Conservation (phyloP, 208 protist genomes). For the Trypanosoma grayi region DNA sequence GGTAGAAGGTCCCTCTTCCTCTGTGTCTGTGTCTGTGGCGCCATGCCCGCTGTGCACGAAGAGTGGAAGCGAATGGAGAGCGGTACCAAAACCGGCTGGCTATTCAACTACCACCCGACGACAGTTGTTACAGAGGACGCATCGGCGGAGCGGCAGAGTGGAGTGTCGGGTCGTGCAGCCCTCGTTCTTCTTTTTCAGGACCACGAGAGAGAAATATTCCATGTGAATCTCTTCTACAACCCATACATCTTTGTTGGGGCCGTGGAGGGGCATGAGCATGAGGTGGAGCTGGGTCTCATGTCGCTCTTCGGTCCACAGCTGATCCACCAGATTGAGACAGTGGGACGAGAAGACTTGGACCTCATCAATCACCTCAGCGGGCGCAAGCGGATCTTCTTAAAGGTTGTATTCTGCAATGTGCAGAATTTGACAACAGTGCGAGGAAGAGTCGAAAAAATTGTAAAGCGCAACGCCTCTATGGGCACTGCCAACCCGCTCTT, state of each 20-base stretch:
- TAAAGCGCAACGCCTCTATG: slow-evolving; percentile 74
- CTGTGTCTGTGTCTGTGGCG: background rate
- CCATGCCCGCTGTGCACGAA: background rate
- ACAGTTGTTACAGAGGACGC: slow-evolving; percentile 31
- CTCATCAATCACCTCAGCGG: slow-evolving; percentile 97
- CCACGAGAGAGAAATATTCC: slow-evolving; percentile 78
- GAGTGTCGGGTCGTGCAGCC: slow-evolving; percentile 32
- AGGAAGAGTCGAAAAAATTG: slow-evolving; percentile 68
- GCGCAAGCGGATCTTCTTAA: slow-evolving; percentile 89
- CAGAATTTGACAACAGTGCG: slow-evolving; percentile 92
- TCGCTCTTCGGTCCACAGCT: slow-evolving; percentile 83
- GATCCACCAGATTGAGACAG: slow-evolving; percentile 74
- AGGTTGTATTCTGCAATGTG: slow-evolving; percentile 95
- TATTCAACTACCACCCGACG: slow-evolving; percentile 89
- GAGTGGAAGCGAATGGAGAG: slow-evolving; percentile 49
- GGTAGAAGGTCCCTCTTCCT: background rate
- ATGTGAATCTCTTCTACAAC: slow-evolving; percentile 65
- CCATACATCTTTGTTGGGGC: slow-evolving; percentile 79
- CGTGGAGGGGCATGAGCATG: slow-evolving; percentile 83
- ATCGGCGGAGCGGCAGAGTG: slow-evolving; percentile 24
- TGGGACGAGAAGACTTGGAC: slow-evolving; percentile 96
- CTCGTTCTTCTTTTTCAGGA: slow-evolving; percentile 82
- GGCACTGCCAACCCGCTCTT: slow-evolving; percentile 34
- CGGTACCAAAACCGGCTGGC: slow-evolving; percentile 78
- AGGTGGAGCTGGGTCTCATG: slow-evolving; percentile 94